Conservation (phyloP, 1,284 basidiomycete genomes). For the Afroboletus lepidellus region DNA sequence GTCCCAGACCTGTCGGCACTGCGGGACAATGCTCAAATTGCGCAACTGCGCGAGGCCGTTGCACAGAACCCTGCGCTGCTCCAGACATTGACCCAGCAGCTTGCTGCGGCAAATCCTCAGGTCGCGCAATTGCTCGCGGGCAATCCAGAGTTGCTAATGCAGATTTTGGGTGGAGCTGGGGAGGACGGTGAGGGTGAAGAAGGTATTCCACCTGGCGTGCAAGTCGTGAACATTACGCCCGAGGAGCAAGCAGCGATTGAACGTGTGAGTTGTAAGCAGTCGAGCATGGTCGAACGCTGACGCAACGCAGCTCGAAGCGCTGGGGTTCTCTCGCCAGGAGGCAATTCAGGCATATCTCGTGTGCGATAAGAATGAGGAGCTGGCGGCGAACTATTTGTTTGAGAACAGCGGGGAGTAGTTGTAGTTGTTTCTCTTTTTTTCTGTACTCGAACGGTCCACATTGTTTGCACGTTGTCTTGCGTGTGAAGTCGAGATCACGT, state of each 20-base stretch:
- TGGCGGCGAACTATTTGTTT: constrained; percentile 90
- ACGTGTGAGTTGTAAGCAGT: constrained; percentile 54
- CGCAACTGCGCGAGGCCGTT: constrained; percentile 69
- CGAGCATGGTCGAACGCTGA: constrained; percentile 5
- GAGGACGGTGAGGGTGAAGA: constrained; percentile 43
- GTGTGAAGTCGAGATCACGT: constrained; percentile 37
- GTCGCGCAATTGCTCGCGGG: constrained; percentile 65
- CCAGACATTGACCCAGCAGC: constrained; percentile 82
- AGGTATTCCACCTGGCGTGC: constrained; percentile 30
- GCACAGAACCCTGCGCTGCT: constrained; percentile 74
- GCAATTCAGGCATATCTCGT: constrained; percentile 87
- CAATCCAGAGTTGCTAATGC: constrained; percentile 71
- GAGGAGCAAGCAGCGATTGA: constrained; percentile 87
- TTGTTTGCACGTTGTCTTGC: constrained; percentile 32
- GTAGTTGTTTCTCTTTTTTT: neutral
- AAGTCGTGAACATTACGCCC: constrained; percentile 74
- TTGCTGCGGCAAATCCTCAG: constrained; percentile 71
- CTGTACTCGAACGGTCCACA: constrained; percentile 19
- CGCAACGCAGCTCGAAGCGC: constrained; percentile 63
- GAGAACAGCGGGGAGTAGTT: constrained; percentile 39
- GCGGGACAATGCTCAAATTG: constrained; percentile 61
- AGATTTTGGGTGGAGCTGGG: constrained; percentile 53
- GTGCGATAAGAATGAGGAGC: constrained; percentile 94
- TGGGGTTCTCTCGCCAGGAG: constrained; percentile 80
- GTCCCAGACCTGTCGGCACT: constrained; percentile 55